A percentile compares a stretch with the other conserved stretches of the same genome.
phyloP scores from a whole-genome alignment of 495 filamentous ascomycete species.

The Xylaria grammica region DNA sequence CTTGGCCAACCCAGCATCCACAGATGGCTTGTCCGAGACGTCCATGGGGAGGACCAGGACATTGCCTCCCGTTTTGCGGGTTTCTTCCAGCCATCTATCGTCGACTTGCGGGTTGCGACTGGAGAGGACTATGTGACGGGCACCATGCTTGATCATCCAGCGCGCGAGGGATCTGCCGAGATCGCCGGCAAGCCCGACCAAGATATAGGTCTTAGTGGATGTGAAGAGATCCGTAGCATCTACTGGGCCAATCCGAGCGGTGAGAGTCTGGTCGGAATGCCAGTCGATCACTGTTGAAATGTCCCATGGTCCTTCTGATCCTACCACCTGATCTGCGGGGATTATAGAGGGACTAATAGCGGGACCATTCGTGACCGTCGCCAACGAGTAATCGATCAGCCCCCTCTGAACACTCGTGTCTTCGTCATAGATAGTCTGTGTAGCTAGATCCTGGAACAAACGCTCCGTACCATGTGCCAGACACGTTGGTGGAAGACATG shows the following conservation, averaged over 20 bases:
- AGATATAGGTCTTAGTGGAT: conserved; percentile 50
- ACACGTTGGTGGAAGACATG: no score
- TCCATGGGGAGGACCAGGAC: conserved; percentile 14
- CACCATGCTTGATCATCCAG: conserved; percentile 58
- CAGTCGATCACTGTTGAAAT: background rate
- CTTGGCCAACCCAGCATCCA: conserved; percentile 10
- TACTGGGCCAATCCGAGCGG: background rate
- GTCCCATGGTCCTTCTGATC: no score
- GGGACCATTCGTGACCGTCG: no score
- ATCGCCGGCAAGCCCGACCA: conserved; percentile 53
- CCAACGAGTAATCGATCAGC: no score
- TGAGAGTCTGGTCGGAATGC: background rate
- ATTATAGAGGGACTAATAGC: no score
- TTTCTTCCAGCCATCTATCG: conserved; percentile 15
- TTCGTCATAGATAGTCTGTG: no score
- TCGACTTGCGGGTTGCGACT: conserved; percentile 42
- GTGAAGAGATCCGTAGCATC: conserved; percentile 23
- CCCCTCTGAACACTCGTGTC: no score
- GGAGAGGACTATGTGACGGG: conserved; percentile 49
- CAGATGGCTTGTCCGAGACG: conserved; percentile 19
- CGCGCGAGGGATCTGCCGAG: conserved; percentile 52
- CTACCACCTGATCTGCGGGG: no score
- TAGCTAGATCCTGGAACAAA: no score
- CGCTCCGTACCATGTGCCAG: no score
- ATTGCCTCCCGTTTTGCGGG: conserved; percentile 10